These are phyloP conservation scores for Colletotrichum cuscutae DNA, from an alignment of 2,329 filamentous ascomycete genomes.

Conservation along the genomic window DNA sequence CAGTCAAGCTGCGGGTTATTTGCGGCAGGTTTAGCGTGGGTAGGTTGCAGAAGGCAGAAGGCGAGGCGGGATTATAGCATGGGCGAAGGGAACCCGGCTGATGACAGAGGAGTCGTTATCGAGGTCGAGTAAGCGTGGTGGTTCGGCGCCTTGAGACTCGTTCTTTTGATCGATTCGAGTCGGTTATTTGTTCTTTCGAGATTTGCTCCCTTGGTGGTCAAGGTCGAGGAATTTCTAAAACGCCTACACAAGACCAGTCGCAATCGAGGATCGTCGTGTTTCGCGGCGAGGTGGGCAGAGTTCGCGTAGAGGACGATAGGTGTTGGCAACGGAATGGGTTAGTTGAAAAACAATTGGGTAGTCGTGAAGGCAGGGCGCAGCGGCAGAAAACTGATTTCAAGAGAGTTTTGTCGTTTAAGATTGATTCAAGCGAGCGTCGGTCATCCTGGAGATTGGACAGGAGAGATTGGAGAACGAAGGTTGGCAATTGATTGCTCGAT, in stretches of 20 bases:
- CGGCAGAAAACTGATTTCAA: background rate
- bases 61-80: background rate
- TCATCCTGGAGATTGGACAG: constrained; percentile 22
- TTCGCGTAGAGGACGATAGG: background rate
- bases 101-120: background rate
- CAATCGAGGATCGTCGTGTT: background rate
- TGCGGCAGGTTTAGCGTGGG: background rate
- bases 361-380: background rate
- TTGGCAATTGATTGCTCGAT: constrained; percentile 13
- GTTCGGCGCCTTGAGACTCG: background rate
- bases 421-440: constrained; percentile 29
- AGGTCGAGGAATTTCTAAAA: background rate
- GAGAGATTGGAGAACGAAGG: constrained; percentile 6
- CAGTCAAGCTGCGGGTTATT: constrained; percentile 4
- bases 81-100: background rate
- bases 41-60: background rate
- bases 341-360: background rate
- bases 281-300: background rate
- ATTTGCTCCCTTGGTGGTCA: background rate
- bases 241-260: background rate
- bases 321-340: background rate
- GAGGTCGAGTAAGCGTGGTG: background rate
- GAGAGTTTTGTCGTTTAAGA: background rate
- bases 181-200: background rate
- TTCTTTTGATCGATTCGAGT: background rate